Conservation (phyloP, 2,329 filamentous ascomycete species). For the Ophiostoma sp. region DNA sequence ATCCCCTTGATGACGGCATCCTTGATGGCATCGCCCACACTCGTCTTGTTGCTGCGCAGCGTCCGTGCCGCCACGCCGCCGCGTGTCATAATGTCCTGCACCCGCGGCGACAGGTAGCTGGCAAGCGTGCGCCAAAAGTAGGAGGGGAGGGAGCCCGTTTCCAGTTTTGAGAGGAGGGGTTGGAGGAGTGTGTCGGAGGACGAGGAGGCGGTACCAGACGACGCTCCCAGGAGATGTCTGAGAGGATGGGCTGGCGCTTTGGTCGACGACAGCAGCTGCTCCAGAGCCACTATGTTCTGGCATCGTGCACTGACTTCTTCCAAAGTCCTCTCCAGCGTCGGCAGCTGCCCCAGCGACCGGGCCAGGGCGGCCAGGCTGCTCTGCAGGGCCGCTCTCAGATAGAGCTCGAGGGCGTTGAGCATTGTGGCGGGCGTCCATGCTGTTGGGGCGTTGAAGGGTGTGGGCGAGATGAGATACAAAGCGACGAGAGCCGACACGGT, state of each 20-base stretch:
- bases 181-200: slow-evolving; percentile 59
- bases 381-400: slow-evolving; percentile 78
- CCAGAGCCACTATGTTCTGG: slow-evolving; percentile 87
- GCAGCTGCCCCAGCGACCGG: slow-evolving; percentile 74
- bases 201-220: slow-evolving; percentile 31
- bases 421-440: slow-evolving; percentile 68
- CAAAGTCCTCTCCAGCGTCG: slow-evolving; percentile 77
- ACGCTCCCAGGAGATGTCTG: slow-evolving; percentile 39
- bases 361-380: slow-evolving; percentile 74
- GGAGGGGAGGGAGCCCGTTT: slow-evolving; percentile 81
- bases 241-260: slow-evolving; percentile 70
- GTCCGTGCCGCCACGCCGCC: slow-evolving; percentile 84
- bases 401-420: slow-evolving; percentile 74
- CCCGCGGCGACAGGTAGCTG: slow-evolving; percentile 69
- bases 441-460: slow-evolving; percentile 41
- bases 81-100: slow-evolving; percentile 79
- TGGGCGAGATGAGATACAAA: slow-evolving; percentile 79
- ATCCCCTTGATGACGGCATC: slow-evolving; percentile 82
- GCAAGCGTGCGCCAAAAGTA: slow-evolving; percentile 95
- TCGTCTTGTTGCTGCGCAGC: slow-evolving; percentile 71
- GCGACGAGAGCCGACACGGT: slow-evolving; percentile 73
- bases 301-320: slow-evolving; percentile 80
- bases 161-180: slow-evolving; percentile 72
- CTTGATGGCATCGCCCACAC: slow-evolving; percentile 72
- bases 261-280: slow-evolving; percentile 69